Base-by-base conservation (phyloP, 2,329 filamentous ascomycete species). In the Didymosphaeria variabile region DNA sequence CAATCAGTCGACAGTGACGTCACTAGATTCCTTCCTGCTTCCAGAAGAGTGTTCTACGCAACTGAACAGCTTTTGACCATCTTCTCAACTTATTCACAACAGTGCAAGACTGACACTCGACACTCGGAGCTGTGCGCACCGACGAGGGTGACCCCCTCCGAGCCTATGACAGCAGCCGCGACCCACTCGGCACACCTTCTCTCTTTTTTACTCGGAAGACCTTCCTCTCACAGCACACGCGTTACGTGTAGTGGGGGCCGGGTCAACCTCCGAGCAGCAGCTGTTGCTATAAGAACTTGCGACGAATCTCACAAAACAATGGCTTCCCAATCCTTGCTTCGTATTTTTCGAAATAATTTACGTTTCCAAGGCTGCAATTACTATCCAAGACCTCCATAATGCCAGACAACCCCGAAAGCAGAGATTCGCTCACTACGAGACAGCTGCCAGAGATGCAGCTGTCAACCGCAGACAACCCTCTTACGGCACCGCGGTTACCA, bases 371-470 rank as follows among this genome's bases (percentile, higher is more conserved):
- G 23, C 45, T 29, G n/a, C 45, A 31, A 1, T 7, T 44, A 19
- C 3, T 21, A 9, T 45, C 21, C 6, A 10, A 36, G 15, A 15
- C 34, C 17, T 38, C 23, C 32, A 45, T 4, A 8, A 55, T 55
- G 52, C 26, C 38, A 15, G 73, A 70, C 50, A 73, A n/a, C 6
- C 26, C 74, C 68, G 67, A 76, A 42, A 77, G 80, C 60, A 74
- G 82, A 63, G 79, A 82, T 44, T 74, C 78, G 46, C 79, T 86
- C 40, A 76, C 79, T 31, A 75, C 78, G 26, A 75, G 83, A 32
- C 73, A 78, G 59, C 70, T 85, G 7, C 81, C 81, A 3, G 81
- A 83, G 62, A 86, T 86, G 83, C 76, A 70, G 8, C 76, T 86
- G 13, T 84, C 82, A 63, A 65, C 84, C 76, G 46, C 72, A 78